A percentile compares a stretch with the other conserved stretches of the same genome.
These are phyloP conservation scores for Dysphania ambrosioides DNA, from an alignment of 148 eudicot genomes.

Conservation along the genomic window DNA sequence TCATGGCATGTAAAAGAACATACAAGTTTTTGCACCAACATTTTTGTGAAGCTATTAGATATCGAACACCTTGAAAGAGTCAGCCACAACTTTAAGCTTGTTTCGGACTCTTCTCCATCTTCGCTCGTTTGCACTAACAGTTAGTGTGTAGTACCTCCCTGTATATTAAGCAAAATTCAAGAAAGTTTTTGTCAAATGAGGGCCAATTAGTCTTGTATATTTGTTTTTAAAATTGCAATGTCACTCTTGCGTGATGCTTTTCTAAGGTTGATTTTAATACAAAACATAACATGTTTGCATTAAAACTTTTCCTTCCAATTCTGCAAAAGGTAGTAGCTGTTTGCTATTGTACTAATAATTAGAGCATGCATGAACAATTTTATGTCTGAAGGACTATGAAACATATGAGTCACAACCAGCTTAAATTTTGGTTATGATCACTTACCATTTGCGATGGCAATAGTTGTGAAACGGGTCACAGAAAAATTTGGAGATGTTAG, in stretches of 20 bases:
- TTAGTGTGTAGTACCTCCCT: conserved; percentile 83
- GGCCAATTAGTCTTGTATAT: not conserved
- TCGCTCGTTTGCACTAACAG: conserved; percentile 80
- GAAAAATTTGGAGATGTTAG: conserved; percentile 73
- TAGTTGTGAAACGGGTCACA: conserved; percentile 67
- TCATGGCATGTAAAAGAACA: too few species aligned
- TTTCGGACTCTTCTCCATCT: conserved; percentile 68
- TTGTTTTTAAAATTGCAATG: too few species aligned
- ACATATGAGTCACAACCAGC: too few species aligned
- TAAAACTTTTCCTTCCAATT: not conserved
- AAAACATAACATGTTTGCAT: not conserved
- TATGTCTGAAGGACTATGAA: too few species aligned
- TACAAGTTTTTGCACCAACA: too few species aligned
- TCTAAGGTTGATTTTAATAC: too few species aligned
- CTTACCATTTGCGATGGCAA: conserved; percentile 87
- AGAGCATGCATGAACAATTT: too few species aligned
- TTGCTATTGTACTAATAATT: not conserved
- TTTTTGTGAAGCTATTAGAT: too few species aligned
- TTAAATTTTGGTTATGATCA: not conserved
- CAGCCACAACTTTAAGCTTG: conserved; percentile 83
- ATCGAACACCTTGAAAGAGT: conserved; percentile 74
- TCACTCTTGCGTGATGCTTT: not conserved
- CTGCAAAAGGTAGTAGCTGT: not conserved
- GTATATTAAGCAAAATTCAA: conserved; percentile 16
- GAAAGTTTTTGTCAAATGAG: not conserved